phyloP scores from a whole-genome alignment of 805 yeast genomes.

The Nakazawaea ishiwadae region DNA sequence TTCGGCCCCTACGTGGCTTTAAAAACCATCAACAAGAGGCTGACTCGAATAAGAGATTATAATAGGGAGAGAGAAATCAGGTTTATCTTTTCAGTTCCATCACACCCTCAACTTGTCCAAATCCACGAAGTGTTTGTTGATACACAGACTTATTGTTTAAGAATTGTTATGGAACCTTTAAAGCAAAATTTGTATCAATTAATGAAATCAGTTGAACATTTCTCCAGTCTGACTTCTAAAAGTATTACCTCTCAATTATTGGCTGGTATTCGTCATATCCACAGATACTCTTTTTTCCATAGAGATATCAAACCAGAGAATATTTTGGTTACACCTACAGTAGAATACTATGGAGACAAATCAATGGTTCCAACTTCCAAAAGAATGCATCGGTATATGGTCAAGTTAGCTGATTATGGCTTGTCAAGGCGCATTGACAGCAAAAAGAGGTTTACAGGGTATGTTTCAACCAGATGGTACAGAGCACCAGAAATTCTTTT shows the following conservation, averaged over 20 bases:
- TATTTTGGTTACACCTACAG: conserved; percentile 62
- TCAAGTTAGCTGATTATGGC: conserved; percentile 80
- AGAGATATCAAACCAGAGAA: conserved; percentile 95
- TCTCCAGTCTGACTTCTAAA: conserved; percentile 55
- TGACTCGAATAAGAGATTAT: conserved; percentile 50
- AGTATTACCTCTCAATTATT: conserved; percentile 69
- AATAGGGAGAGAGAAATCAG: conserved; percentile 59
- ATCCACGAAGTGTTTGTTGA: conserved; percentile 80
- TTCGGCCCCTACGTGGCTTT: conserved; percentile 57
- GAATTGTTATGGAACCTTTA: conserved; percentile 88
- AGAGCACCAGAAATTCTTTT: conserved; percentile 77
- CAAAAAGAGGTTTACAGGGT: conserved; percentile 59
- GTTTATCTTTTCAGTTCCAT: conserved; percentile 62
- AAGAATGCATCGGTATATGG: conserved; percentile 44
- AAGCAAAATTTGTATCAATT: conserved; percentile 76
- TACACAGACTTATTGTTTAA: conserved; percentile 48
- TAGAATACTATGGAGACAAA: conserved; percentile 44
- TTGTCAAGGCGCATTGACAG: conserved; percentile 59
- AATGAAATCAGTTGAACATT: conserved; percentile 57
- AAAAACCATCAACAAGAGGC: conserved; percentile 64
- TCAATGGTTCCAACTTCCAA: conserved; percentile 35
- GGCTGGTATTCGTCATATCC: conserved; percentile 81
- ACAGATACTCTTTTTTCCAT: conserved; percentile 62
- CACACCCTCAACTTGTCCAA: conserved; percentile 69
- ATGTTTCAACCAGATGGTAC: conserved; percentile 84